These are phyloP conservation scores for Mycosarcoma maydis DNA, from an alignment of 1,284 basidiomycete genomes.

Conservation along the genomic window DNA sequence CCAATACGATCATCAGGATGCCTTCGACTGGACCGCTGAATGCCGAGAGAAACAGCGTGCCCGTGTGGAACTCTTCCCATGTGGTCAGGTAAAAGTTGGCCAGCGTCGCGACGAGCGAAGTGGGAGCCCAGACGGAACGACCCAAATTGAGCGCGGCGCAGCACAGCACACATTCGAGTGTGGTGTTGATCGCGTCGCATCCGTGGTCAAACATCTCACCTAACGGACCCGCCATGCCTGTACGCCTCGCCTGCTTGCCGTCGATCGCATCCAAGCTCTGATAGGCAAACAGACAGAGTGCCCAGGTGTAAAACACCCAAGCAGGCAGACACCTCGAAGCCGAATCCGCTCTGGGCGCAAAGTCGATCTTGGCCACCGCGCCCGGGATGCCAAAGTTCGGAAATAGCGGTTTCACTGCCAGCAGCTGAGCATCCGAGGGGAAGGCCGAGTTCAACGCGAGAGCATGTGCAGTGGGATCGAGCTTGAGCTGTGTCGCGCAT, in stretches of 20 bases:
- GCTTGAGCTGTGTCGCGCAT: slow-evolving; percentile 57
- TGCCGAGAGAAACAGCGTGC: slow-evolving; percentile 71
- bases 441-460: slow-evolving; percentile 21
- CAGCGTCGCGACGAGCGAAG: slow-evolving; percentile 83
- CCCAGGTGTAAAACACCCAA: slow-evolving; percentile 72
- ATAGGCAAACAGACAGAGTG: slow-evolving; percentile 87
- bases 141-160: slow-evolving; percentile 77
- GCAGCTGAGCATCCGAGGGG: slow-evolving; percentile 39
- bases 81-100: slow-evolving; percentile 94
- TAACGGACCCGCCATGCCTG: slow-evolving; percentile 93
- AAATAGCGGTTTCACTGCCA: slow-evolving; percentile 49
- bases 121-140: slow-evolving; percentile 94
- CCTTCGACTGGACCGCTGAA: slow-evolving; percentile 98
- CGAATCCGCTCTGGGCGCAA: slow-evolving; percentile 18
- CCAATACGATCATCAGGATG: slow-evolving; percentile 82
- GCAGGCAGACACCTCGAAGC: slow-evolving; percentile 34
- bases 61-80: slow-evolving; percentile 98
- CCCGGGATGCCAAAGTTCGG: slow-evolving; percentile 47
- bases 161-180: slow-evolving; percentile 67
- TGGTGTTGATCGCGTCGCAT: slow-evolving; percentile 86
- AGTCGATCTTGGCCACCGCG: slow-evolving; percentile 28
- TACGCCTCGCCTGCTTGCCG: slow-evolving; percentile 92
- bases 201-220: slow-evolving; percentile 99
- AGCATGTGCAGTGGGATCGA: slow-evolving; percentile 41
- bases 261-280: slow-evolving; percentile 90